Conservation (phyloP, 2,329 filamentous ascomycete species). For the Pestalotiopsis sp. region DNA sequence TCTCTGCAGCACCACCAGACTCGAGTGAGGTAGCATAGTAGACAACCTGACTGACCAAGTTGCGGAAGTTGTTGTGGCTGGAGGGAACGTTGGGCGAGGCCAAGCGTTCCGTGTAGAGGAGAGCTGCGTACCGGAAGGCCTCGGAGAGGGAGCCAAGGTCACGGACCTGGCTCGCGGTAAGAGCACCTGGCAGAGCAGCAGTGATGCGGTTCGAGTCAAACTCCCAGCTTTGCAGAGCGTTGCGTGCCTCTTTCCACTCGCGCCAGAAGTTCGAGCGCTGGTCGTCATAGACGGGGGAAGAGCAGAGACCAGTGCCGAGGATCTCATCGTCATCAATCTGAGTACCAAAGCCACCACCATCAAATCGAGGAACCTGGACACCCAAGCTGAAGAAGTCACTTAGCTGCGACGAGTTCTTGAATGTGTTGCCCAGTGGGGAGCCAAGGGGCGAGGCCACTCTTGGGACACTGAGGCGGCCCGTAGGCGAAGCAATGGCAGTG, state of each 20-base stretch:
- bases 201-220: conserved; percentile 60
- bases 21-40: conserved; percentile 81
- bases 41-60: conserved; percentile 77
- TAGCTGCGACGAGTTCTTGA: conserved; percentile 38
- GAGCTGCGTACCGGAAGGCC: conserved; percentile 83
- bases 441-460: conserved; percentile 36
- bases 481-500: conserved; percentile 30
- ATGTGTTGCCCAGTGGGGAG: conserved; percentile 42
- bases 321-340: conserved; percentile 57
- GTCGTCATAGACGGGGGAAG: conserved; percentile 54
- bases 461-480: conserved; percentile 26
- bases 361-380: conserved; percentile 53
- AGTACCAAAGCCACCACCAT: conserved; percentile 66
- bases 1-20: conserved; percentile 70
- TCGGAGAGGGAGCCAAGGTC: conserved; percentile 84
- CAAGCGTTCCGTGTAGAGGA: conserved; percentile 87
- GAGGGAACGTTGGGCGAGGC: conserved; percentile 75
- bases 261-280: conserved; percentile 71
- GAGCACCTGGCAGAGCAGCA: conserved; percentile 48
- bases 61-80: conserved; percentile 76
- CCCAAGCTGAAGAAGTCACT: conserved; percentile 53
- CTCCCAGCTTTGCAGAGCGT: conserved; percentile 78
- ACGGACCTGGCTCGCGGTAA: conserved; percentile 62
- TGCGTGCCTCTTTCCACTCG: conserved; percentile 81
- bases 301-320: conserved; percentile 39